Percentiles rank a stretch among this genome's conserved stretches.
Conservation (phyloP, 2,329 filamentous ascomycete genomes). For the Monilinia aucupariae region DNA sequence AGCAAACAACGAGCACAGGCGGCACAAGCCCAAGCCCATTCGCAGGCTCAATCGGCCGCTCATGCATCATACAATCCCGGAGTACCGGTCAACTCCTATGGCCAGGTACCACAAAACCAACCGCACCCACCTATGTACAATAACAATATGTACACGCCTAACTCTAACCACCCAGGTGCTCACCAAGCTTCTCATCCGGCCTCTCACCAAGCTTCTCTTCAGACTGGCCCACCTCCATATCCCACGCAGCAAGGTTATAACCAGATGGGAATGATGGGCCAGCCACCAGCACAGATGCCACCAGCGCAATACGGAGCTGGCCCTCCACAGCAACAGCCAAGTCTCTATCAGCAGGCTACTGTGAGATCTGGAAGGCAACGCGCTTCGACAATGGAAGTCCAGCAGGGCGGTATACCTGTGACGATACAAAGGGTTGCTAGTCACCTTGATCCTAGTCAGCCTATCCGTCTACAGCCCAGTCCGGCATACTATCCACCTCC, state of each 20-base stretch:
- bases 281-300: constrained; percentile 59
- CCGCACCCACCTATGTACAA: constrained; percentile 66
- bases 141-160: constrained; percentile 75
- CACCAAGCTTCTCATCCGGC: constrained; percentile 43
- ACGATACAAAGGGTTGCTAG: constrained; percentile 92
- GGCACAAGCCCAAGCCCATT: constrained; percentile 48
- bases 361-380: constrained; percentile 77
- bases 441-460: constrained; percentile 89
- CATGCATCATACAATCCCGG: constrained; percentile 41
- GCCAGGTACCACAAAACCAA: constrained; percentile 54
- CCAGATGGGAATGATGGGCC: constrained; percentile 63
- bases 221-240: constrained; percentile 69
- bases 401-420: constrained; percentile 85
- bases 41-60: constrained; percentile 55
- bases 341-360: constrained; percentile 67
- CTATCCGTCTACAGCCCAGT: constrained; percentile 89
- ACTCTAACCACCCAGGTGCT: constrained; percentile 40
- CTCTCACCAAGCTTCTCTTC: constrained; percentile 37
- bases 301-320: constrained; percentile 55
- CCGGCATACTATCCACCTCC: constrained; percentile 96
- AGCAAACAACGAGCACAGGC: constrained; percentile 83
- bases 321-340: constrained; percentile 52
- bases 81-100: constrained; percentile 14
- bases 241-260: constrained; percentile 67
- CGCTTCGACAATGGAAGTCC: constrained; percentile 93